phyloP scores from a whole-genome alignment of 176 grass and related monocot species.

The Triticum dicoccoides region DNA sequence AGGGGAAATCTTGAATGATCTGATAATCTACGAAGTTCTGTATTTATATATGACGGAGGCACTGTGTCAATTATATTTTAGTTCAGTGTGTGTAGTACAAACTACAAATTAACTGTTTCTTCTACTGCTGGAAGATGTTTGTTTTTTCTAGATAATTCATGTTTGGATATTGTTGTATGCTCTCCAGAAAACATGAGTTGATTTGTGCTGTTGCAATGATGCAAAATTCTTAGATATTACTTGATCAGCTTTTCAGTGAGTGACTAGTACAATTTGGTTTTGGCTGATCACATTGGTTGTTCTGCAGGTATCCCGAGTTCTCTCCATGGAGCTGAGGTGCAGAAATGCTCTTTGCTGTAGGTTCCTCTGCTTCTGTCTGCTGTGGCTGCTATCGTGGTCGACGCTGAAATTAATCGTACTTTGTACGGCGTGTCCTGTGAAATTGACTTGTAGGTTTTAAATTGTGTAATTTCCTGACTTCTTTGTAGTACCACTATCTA shows the following conservation, averaged over 20 bases:
- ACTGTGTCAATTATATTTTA: background rate
- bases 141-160: background rate
- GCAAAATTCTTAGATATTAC: background rate
- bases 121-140: too few species aligned
- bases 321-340: background rate
- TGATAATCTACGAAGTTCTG: background rate
- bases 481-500: background rate
- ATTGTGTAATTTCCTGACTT: background rate
- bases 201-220: background rate
- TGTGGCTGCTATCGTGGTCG: background rate
- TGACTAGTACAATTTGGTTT: background rate
- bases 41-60: background rate
- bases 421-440: background rate
- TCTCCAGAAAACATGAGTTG: background rate
- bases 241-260: background rate
- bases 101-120: too few species aligned
- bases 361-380: background rate
- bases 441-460: background rate
- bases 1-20: background rate
- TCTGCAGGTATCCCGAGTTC: background rate
- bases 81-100: too few species aligned
- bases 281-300: background rate
- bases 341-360: background rate
- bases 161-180: background rate
- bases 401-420: background rate